phyloP scores from a whole-genome alignment of 2,329 filamentous ascomycete species.

The Nothophaeocryptopus gaeumannii region DNA sequence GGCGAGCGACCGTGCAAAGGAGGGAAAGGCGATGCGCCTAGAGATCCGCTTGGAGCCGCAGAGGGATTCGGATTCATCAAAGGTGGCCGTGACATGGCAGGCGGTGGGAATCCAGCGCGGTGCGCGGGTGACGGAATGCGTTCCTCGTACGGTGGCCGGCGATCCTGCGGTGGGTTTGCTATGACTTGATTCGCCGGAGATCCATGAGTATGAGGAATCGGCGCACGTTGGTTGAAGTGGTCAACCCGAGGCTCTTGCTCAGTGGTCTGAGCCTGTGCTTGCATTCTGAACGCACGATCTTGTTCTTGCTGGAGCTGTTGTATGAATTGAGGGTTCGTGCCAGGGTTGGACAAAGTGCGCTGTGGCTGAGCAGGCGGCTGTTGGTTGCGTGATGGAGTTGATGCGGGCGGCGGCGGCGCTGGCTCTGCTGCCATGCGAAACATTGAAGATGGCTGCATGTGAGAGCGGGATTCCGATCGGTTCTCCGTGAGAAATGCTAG shows the following conservation, averaged over 20 bases:
- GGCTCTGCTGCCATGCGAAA: slow-evolving; percentile 23
- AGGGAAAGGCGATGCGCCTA: slow-evolving; percentile 19
- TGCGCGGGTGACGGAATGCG: slow-evolving; percentile 27
- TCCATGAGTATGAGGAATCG: slow-evolving; percentile 25
- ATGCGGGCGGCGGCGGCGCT: slow-evolving; percentile 15
- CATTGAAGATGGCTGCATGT: slow-evolving; percentile 15
- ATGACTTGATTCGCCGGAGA: slow-evolving; percentile 29
- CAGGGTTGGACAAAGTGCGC: slow-evolving; percentile 20
- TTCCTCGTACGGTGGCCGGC: slow-evolving; percentile 31
- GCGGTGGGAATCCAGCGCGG: slow-evolving; percentile 20
- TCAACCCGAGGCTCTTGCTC: slow-evolving; percentile 29
- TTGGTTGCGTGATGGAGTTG: slow-evolving; percentile 15
- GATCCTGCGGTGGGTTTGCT: slow-evolving; percentile 24
- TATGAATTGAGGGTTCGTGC: slow-evolving; percentile 26
- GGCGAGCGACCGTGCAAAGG: slow-evolving; percentile 20
- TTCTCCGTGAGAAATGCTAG: slow-evolving; percentile 34
- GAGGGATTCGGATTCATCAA: slow-evolving; percentile 18
- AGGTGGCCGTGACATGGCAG: slow-evolving; percentile 16
- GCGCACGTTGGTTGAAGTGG: slow-evolving; percentile 18
- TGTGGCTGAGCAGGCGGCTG: slow-evolving; percentile 21
- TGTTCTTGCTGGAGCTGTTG: slow-evolving; percentile 32
- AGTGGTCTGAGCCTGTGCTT: slow-evolving; percentile 18
- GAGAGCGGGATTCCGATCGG: slow-evolving; percentile 29
- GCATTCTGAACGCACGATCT: slow-evolving; percentile 32
- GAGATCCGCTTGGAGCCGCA: slow-evolving; percentile 12